A percentile compares a stretch with the other conserved stretches of the same genome.
Evolutionary conservation across 495 filamentous ascomycete species (phyloP).

Genomic region (Neurospora sp.): DNA sequence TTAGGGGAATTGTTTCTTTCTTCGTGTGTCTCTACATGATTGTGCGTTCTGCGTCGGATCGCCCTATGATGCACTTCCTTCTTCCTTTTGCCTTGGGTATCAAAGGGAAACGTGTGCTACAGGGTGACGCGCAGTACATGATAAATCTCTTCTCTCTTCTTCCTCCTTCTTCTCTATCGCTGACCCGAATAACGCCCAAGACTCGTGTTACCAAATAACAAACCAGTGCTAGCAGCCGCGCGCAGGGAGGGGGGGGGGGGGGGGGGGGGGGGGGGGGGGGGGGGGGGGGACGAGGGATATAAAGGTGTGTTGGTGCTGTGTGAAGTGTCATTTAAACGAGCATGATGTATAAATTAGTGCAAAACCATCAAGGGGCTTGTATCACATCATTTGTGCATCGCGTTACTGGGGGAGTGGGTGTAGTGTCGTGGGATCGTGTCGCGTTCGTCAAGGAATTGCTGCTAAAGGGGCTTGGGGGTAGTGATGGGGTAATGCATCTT

Average conservation of each 20-base stretch:
- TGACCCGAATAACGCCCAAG: not conserved
- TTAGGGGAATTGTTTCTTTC: not conserved
- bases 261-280: not conserved
- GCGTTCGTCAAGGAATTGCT: slow-evolving; percentile 15
- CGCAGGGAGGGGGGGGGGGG: not conserved
- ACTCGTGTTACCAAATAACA: slow-evolving; percentile 7
- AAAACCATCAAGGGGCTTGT: slow-evolving; percentile 18
- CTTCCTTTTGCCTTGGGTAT: not conserved
- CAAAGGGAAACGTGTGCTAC: not conserved
- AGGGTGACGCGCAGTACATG: slow-evolving; percentile 17
- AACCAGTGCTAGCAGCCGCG: slow-evolving; percentile 15
- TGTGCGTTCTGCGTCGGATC: not conserved
- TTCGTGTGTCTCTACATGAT: not conserved
- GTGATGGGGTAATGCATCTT: slow-evolving; percentile 7
- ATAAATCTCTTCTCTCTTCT: slow-evolving; percentile 18
- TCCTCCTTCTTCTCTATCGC: slow-evolving; percentile 11
- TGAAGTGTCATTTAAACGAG: slow-evolving; percentile 19
- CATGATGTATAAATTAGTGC: slow-evolving; percentile 18
- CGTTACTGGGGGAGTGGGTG: slow-evolving; percentile 6
- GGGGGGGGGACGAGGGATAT: slow-evolving; percentile 6
- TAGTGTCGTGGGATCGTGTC: slow-evolving; percentile 18
- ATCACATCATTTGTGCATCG: slow-evolving; percentile 27
- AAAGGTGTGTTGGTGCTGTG: slow-evolving; percentile 1
- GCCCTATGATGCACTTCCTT: not conserved
- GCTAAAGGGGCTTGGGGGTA: slow-evolving; percentile 8